A percentile compares a stretch with the other conserved stretches of the same genome.
Conservation (phyloP, 179 eudicot genomes). For the Spergularia azorica region DNA sequence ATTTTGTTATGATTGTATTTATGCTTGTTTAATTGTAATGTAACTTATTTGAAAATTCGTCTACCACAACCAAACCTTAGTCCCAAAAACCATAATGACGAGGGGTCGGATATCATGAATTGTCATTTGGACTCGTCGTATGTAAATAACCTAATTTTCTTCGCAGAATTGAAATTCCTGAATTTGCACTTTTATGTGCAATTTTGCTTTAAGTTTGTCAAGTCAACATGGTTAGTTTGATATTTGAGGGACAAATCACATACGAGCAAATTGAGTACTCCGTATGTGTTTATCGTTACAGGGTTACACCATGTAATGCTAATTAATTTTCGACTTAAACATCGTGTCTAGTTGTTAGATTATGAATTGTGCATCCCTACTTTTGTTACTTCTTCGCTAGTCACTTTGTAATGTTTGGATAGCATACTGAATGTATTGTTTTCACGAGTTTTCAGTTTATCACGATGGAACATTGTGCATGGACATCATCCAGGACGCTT, state of each 20-base stretch:
- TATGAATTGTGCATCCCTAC: neutral
- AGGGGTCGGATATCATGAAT: too few species aligned
- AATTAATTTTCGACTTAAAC: too few species aligned
- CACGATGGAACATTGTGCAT: slow-evolving; percentile 44
- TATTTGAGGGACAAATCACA: too few species aligned
- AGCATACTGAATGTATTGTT: neutral
- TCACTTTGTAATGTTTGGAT: too few species aligned
- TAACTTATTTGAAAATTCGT: neutral
- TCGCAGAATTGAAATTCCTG: too few species aligned
- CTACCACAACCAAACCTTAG: too few species aligned
- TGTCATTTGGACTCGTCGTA: too few species aligned
- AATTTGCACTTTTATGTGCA: neutral
- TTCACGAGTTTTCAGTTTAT: slow-evolving; percentile 30
- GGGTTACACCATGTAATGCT: neutral
- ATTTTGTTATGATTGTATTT: neutral
- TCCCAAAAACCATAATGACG: too few species aligned
- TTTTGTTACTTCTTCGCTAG: neutral
- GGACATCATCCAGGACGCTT: slow-evolving; percentile 46
- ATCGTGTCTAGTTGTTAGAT: too few species aligned
- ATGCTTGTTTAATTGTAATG: neutral
- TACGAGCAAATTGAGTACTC: neutral
- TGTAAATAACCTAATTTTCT: too few species aligned
- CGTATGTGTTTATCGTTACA: too few species aligned
- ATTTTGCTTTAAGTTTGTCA: neutral
- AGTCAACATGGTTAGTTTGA: neutral